Evolutionary conservation across 768 basidiomycete genomes (phyloP).

Genomic region (Leucosporidium scottii): DNA sequence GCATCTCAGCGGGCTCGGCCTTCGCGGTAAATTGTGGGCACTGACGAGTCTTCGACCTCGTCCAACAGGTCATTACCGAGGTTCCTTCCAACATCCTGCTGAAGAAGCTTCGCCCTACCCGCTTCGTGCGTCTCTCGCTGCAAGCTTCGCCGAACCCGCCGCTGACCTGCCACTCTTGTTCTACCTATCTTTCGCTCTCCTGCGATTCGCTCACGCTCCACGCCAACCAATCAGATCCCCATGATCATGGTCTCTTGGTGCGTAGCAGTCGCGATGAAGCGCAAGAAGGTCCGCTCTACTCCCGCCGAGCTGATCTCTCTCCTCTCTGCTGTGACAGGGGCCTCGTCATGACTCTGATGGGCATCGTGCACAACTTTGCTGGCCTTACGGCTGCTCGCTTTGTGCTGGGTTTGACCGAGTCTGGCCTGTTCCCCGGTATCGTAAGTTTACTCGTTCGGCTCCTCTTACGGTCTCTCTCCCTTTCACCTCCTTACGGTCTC

Average conservation of each 20-base stretch:
- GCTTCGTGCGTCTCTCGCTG: slow-evolving; percentile 54
- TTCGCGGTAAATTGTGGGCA: background rate
- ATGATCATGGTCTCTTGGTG: slow-evolving; percentile 7
- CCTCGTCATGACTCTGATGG: slow-evolving; percentile 22
- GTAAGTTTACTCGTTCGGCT: slow-evolving; percentile 3
- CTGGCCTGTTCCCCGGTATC: slow-evolving; percentile 31
- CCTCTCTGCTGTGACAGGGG: background rate
- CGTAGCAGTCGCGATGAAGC: no score
- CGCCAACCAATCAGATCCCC: slow-evolving; percentile 1
- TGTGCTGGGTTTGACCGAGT: slow-evolving; percentile 33
- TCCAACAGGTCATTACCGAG: slow-evolving; percentile 4
- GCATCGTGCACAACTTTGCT: slow-evolving; percentile 21
- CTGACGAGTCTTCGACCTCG: background rate
- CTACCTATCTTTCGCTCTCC: no score
- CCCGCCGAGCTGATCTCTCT: no score
- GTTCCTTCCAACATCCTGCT: slow-evolving; percentile 21
- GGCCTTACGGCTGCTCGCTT: slow-evolving; percentile 26
- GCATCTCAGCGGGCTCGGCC: background rate
- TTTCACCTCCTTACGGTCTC: no score
- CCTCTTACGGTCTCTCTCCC: no score
- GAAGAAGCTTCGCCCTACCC: slow-evolving; percentile 50
- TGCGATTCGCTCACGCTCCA: background rate
- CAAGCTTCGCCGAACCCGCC: slow-evolving; percentile 13
- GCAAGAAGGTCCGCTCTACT: no score
- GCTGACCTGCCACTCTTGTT: background rate